Base-by-base conservation (phyloP, 2,329 filamentous ascomycete genomes). In the Trichoderma guizhouense region DNA sequence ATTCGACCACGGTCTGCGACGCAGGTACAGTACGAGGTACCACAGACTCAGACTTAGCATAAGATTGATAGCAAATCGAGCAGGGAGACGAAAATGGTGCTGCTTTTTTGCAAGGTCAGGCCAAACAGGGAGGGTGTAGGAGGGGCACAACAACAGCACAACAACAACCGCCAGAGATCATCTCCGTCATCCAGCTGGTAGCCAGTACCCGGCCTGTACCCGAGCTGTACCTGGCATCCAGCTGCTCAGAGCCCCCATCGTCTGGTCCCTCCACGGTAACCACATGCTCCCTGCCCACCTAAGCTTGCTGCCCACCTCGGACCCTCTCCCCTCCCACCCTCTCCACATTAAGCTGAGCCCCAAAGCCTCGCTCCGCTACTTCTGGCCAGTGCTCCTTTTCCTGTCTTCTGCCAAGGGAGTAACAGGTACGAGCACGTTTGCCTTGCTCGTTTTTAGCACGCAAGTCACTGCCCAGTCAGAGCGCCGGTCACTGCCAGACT, bases 311-410 rank as follows among this genome's bases (percentile, higher is more conserved):
- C 72, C 70, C 71, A 72, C 73, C 69, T 43, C 14, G 15, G 71
- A 67, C 55, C 69, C 70, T 55, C 71, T 58, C 61, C n/a, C 34
- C 32, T 30, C 67, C 60, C 66, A n/a, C 58, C 66, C 70, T 68
- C 67, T 67, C 66, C 73, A 70, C 68, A 72, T 67, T 71, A 72
- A 74, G 73, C 75, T 74, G 74, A 75, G 72, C 75, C 74, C 74
- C 73, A 75, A 53, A 76, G 74, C 74, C 74, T 75, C 74, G 68
- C 67, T 72, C 72, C 71, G 71, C 71, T 72, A 47, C 71, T 70
- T 70, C 47, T 61, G 66, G 55, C 67, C 67, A 69, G 67, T 58
- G 67, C 71, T 72, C 71, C 71, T 72, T 72, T 69, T 62, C 55
- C 47, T 36, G 34, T 36, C 34, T 12, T 12, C 26, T 36, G 67